Conservation (phyloP, 768 basidiomycete species). For the Pholiota microspora region DNA sequence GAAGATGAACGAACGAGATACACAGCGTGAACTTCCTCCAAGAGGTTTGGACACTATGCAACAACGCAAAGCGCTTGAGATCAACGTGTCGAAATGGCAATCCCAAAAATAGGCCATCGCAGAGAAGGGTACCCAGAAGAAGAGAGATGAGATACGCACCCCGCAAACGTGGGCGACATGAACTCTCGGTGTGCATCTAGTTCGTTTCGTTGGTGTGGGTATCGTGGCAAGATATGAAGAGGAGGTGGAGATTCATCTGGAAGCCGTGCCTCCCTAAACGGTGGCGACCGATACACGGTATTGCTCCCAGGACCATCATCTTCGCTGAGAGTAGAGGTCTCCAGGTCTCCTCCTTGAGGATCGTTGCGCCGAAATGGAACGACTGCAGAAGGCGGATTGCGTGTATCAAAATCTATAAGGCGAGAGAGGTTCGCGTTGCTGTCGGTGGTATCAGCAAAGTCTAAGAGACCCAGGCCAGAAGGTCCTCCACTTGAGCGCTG, state of each 20-base stretch:
- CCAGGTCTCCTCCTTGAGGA: background rate
- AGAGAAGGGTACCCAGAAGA: background rate
- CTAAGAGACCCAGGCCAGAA: background rate
- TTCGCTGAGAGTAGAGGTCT: background rate
- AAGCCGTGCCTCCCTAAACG: constrained; percentile 26
- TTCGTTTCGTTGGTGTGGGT: background rate
- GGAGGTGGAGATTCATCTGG: constrained; percentile 21
- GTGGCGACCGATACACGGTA: constrained; percentile 23
- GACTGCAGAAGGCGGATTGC: background rate
- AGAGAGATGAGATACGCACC: constrained; percentile 16
- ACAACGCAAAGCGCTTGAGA: too few relatives aligned
- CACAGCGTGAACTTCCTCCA: too few relatives aligned
- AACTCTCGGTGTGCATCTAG: constrained; percentile 10
- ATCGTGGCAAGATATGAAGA: constrained; percentile 21
- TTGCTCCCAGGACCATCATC: background rate
- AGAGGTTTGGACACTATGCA: background rate
- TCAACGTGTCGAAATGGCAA: too few relatives aligned
- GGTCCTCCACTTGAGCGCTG: background rate
- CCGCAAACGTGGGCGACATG: constrained; percentile 18
- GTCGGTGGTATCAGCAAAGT: constrained; percentile 5
- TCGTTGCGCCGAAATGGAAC: too few relatives aligned
- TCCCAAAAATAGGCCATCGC: constrained; percentile 1
- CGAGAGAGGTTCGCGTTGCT: background rate
- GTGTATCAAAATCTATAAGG: constrained; percentile 22
- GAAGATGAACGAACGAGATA: background rate